Percentiles rank a stretch among this genome's conserved stretches.
Conservation (phyloP, 371 early-diverging fungal species). For the Actinomortierella wolfii region DNA sequence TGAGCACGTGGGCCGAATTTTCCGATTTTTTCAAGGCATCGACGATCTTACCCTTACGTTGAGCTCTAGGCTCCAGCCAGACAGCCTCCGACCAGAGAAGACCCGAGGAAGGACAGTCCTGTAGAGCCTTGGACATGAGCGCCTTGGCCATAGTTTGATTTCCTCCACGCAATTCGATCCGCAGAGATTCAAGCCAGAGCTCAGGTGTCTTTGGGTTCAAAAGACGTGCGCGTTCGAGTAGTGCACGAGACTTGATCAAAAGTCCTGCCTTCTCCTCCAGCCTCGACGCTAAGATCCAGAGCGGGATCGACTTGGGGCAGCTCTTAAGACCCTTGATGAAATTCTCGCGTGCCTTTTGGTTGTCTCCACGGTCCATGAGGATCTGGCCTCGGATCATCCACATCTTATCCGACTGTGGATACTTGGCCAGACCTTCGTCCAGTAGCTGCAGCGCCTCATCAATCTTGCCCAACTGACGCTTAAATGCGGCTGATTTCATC, state of each 20-base stretch:
- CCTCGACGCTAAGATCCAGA: constrained; percentile 83
- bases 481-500: constrained; percentile 93
- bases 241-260: constrained; percentile 82
- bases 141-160: constrained; percentile 76
- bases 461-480: constrained; percentile 76
- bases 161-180: constrained; percentile 77
- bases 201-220: constrained; percentile 80
- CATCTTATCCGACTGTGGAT: constrained; percentile 83
- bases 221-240: constrained; percentile 87
- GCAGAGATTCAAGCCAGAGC: constrained; percentile 90
- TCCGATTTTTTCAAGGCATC: constrained; percentile 94
- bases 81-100: constrained; percentile 90
- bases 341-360: constrained; percentile 76
- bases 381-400: constrained; percentile 95
- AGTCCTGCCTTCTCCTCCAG: constrained; percentile 79
- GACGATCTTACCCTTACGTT: constrained; percentile 83
- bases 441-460: constrained; percentile 73
- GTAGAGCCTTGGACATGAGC: constrained; percentile 87
- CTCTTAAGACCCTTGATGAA: constrained; percentile 78
- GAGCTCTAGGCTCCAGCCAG: constrained; percentile 85
- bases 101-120: constrained; percentile 91
- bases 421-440: constrained; percentile 70
- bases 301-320: constrained; percentile 75
- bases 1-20: constrained; percentile 79
- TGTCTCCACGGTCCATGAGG: constrained; percentile 57